Conservation (phyloP, 1,284 basidiomycete genomes). For the Cryptococcus neoformans region DNA sequence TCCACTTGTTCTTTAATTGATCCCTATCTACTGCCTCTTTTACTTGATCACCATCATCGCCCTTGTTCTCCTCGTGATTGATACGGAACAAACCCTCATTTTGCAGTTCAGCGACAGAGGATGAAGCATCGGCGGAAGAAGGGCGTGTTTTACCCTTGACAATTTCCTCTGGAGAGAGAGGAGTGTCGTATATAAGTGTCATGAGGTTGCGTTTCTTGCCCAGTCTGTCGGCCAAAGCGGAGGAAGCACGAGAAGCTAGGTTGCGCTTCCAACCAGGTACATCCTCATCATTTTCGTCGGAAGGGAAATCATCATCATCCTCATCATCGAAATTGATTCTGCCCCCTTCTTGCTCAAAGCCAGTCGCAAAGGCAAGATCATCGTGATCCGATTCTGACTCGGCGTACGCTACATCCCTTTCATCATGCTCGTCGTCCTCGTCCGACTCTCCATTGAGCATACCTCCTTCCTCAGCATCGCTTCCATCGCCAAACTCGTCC, state of each 20-base stretch:
- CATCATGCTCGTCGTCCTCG: slow-evolving; percentile 48
- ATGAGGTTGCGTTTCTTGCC: slow-evolving; percentile 69
- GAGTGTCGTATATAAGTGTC: slow-evolving; percentile 76
- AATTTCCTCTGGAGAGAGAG: slow-evolving; percentile 69
- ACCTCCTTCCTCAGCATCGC: slow-evolving; percentile 44
- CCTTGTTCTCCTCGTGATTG: slow-evolving; percentile 46
- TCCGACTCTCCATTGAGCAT: slow-evolving; percentile 35
- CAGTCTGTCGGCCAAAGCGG: slow-evolving; percentile 53
- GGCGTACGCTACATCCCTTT: slow-evolving; percentile 61
- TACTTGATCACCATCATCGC: slow-evolving; percentile 65
- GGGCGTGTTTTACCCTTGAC: slow-evolving; percentile 52
- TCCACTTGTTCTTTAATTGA: slow-evolving; percentile 66
- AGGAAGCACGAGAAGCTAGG: slow-evolving; percentile 61
- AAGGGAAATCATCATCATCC: slow-evolving; percentile 48
- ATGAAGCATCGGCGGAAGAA: slow-evolving; percentile 42
- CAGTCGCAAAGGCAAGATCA: slow-evolving; percentile 45
- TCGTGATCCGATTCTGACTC: slow-evolving; percentile 66
- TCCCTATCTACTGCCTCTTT: slow-evolving; percentile 59
- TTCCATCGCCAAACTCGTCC: slow-evolving; percentile 39
- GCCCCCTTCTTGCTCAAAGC: slow-evolving; percentile 51
- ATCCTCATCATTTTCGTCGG: slow-evolving; percentile 45
- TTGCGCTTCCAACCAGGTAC: slow-evolving; percentile 77
- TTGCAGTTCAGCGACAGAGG: slow-evolving; percentile 30
- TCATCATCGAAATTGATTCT: slow-evolving; percentile 45
- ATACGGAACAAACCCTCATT: slow-evolving; percentile 72